Evolutionary conservation across 306 rosid species (phyloP).

Genomic region (Fagus crenata): DNA sequence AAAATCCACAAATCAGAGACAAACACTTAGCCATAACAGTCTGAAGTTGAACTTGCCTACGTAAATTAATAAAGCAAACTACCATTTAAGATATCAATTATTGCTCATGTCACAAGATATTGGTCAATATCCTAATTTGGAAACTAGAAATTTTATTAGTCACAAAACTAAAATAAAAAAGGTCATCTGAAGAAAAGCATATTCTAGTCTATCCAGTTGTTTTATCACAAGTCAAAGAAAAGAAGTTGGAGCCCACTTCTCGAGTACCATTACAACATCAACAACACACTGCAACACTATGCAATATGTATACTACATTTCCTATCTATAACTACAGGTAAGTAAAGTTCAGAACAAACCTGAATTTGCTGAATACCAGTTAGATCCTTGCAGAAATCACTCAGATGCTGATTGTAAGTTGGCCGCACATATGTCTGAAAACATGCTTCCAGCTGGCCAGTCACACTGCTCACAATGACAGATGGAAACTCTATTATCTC

Average conservation of each 20-base stretch:
- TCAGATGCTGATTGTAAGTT: constrained; percentile 75
- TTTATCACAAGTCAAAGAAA: neutral
- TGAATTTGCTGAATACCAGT: constrained; percentile 96
- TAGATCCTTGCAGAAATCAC: constrained; percentile 88
- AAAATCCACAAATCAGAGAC: constrained; percentile 11
- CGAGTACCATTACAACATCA: neutral
- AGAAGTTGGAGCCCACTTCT: neutral
- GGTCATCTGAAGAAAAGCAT: constrained; percentile 4
- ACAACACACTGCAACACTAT: neutral
- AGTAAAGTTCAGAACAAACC: constrained; percentile 52
- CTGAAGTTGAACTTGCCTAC: constrained; percentile 4
- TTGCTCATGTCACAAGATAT: neutral
- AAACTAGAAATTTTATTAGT: neutral
- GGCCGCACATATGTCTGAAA: constrained; percentile 95
- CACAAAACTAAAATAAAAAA: constrained; percentile 1
- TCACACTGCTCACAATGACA: constrained; percentile 82
- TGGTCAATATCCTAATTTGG: neutral
- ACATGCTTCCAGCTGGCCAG: constrained; percentile 91
- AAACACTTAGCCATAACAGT: constrained; percentile 6
- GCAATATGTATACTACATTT: neutral
- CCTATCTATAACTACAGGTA: constrained; percentile 20
- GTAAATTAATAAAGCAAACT: neutral
- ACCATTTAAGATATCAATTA: constrained; percentile 12
- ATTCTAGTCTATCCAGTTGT: constrained; percentile 12
- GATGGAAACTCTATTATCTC: constrained; percentile 98